Base-by-base conservation (phyloP, 768 basidiomycete genomes). In the Rhizopogon vesiculosus region DNA sequence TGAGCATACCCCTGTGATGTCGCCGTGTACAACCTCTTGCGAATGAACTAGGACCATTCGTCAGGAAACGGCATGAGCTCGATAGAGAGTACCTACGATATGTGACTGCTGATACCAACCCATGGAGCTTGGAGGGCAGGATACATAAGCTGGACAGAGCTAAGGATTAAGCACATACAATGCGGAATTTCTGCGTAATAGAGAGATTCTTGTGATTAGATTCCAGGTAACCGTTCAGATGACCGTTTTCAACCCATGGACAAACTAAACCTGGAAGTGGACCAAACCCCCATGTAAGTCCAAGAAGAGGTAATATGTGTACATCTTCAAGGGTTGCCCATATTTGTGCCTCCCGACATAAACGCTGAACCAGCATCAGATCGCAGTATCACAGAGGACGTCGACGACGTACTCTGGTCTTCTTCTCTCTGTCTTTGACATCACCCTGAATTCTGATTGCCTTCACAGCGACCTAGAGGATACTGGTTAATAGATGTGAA, bases 191-290 rank as follows among this genome's bases (percentile, higher is more conserved):
- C 51, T 74, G 69, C 25, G 63, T 56, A 45, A 71, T 65, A 3
- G 69, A 65, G 39, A 77, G 56, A 25, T 74, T 64, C 53, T 73
- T 72, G 7, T 73, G 72, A 52, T 59, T 66, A 16, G 63, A 60
- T 56, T 73, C 73, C 63, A 77, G 65, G 54, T 75, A 73, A 54
- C 67, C 69, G 43, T 65, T 71, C 7, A 73, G 65, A 51, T 67
- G 70, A 8, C 76, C 76, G 43, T 75, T 66, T 42, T 76, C 69
- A 51, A 71, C 60, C 76, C 76, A 77, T 7, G 75, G 74, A 49
- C 75, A 76, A 3, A 76, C 75, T 69, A 77, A 67, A 8, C 70
- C 67, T n/a, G 53, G 45, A 31, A 56, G 73, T 25, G 65, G 70
- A 16, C 75, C 75, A 57, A 76, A 75, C 41, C 70, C 72, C 22